These are phyloP conservation scores for Aspergillus pseudoviridinutans DNA, from an alignment of 2,329 filamentous ascomycete genomes.

Conservation along the genomic window DNA sequence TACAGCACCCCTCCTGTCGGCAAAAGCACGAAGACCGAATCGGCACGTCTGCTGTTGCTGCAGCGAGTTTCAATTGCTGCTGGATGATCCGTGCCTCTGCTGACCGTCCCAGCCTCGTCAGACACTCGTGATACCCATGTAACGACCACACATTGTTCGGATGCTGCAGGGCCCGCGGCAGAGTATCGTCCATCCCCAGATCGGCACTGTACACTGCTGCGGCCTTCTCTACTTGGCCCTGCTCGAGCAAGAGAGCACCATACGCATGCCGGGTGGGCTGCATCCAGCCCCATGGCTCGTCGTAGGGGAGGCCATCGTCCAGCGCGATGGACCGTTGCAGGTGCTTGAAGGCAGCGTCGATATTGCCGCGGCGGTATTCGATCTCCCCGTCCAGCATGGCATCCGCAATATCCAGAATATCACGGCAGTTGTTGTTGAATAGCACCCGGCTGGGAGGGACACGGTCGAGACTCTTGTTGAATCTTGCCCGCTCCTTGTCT, in stretches of 20 bases:
- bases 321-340: conserved; percentile 55
- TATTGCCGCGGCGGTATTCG: conserved; percentile 61
- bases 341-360: conserved; percentile 56
- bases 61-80: conserved; percentile 50
- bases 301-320: conserved; percentile 63
- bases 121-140: conserved; percentile 69
- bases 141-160: conserved; percentile 73
- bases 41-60: conserved; percentile 57
- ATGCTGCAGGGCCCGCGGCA: conserved; percentile 63
- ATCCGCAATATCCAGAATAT: conserved; percentile 59
- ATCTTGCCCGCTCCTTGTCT: conserved; percentile 47
- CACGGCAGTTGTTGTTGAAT: conserved; percentile 63
- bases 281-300: conserved; percentile 80
- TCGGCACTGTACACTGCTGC: conserved; percentile 58
- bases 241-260: conserved; percentile 65
- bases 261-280: conserved; percentile 68
- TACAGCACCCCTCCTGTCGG: conserved; percentile 20
- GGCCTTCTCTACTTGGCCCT: conserved; percentile 56
- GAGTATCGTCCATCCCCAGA: conserved; percentile 54
- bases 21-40: conserved; percentile 60
- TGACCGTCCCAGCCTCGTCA: conserved; percentile 51
- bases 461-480: conserved; percentile 47
- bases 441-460: conserved; percentile 61
- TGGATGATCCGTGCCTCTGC: conserved; percentile 48
- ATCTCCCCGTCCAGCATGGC: conserved; percentile 71